phyloP scores from a whole-genome alignment of 345 rosid species.

The Hibiscus tridactylites region DNA sequence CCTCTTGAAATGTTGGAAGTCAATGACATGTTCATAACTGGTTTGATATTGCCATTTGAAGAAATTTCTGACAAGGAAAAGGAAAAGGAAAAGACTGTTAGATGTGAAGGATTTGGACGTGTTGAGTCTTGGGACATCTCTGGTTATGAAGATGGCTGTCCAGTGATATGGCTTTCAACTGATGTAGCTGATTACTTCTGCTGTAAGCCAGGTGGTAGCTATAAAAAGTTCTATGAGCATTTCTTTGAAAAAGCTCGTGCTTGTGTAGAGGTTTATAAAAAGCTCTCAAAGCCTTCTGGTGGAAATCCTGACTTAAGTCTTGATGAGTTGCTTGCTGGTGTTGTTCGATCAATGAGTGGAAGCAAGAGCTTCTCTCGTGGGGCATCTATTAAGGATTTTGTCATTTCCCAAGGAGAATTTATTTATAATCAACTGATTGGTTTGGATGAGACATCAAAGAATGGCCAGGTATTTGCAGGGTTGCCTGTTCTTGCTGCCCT shows the following conservation, averaged over 20 bases:
- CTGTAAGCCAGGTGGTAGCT: constrained; percentile 41
- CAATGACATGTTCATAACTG: constrained; percentile 41
- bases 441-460: constrained; percentile 51
- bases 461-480: constrained; percentile 29
- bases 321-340: constrained; percentile 61
- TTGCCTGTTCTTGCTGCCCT: constrained; percentile 49
- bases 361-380: constrained; percentile 40
- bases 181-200: constrained; percentile 54
- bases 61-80: constrained; percentile 32
- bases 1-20: constrained; percentile 57
- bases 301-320: constrained; percentile 48
- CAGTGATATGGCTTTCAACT: constrained; percentile 60
- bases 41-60: constrained; percentile 43
- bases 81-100: constrained; percentile 37
- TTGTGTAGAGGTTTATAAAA: constrained; percentile 56
- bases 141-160: constrained; percentile 61
- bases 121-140: constrained; percentile 56
- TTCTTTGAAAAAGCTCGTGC: constrained; percentile 54
- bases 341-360: constrained; percentile 46
- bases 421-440: constrained; percentile 55
- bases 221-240: constrained; percentile 38
- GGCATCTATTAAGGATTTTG: constrained; percentile 38
- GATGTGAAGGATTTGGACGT: constrained; percentile 45
- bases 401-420: constrained; percentile 65
- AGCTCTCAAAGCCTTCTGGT: constrained; percentile 40